Base-by-base conservation (phyloP, 345 rosid genomes). In the Lumnitzera littorea region DNA sequence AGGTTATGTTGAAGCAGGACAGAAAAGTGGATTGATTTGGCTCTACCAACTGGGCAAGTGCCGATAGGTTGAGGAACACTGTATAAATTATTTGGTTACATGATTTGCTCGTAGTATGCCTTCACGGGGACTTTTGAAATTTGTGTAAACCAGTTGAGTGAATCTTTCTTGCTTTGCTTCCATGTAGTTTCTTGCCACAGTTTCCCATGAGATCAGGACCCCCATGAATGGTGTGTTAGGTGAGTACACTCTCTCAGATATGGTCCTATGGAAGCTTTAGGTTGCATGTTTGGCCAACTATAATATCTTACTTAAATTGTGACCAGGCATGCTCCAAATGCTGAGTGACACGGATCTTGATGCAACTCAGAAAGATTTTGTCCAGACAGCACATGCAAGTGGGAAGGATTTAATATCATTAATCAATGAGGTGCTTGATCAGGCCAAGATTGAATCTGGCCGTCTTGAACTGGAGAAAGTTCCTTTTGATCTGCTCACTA, bases 391-490 rank as follows among this genome's bases (percentile, higher is more conserved):
- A 71, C 91, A 86, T 75, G 71, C 64, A 49, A 87, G 97, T 62
- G 99, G 99, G 65, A 83, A 76, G 51, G 96, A 88, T 76, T 84
- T 94, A 48, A 90, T 86, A 66, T 81, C 85, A 51, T 52, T 94
- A 51, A 90, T 94, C 72, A 87, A 86, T 20, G 96, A 82, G 62
- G 97, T 94, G 70, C 97, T 94, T 72, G 99, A 94, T 79, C 97
- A 87, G 62, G 97, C 97, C 31, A 94, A 94, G 88, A 94, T 94
- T 73, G 99, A 94, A 81, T 90, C 99, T 11, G 96, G 97, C 73
- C 82, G 82, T 82, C 90, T 94, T 17, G 99, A 94, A 66, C 81
- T 86, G 11, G 99, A 94, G 64, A 70, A 74, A 15, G 97, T 90
- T 23, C 86, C 99, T 57, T 94, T 94, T 62, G 91, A 94, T 77